Evolutionary conservation across 1,284 basidiomycete genomes (phyloP), one percentile per base, ranked within the genome.

Genomic region (Trametes pubescens): DNA sequence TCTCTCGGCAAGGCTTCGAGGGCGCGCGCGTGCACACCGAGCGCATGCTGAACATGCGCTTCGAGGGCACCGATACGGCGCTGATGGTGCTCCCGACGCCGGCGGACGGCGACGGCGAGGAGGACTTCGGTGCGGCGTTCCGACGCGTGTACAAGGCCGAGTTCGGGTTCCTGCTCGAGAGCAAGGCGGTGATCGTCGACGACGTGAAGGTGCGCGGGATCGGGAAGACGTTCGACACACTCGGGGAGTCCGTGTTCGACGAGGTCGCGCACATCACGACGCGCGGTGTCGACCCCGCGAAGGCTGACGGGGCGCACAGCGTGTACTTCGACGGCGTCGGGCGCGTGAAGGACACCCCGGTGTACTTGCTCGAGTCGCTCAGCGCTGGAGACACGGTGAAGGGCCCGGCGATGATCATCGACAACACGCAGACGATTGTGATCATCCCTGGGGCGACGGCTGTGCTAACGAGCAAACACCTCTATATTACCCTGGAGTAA

Each of bases 401-500:
- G 35, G 95, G 95, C 0, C 95, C 96, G 2, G 93, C 93, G 24
- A 90, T 96, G 84, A 88, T 97, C 65, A 92, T 98, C 69, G 95
- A 98, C 76, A 82, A 94, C 71, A 98, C 95, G 16, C 95, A 97
- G 80, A 97, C 95, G 29, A 93, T 97, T 65, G 88, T 96, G 40
- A 75, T 96, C 2, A 86, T 93, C 18, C 91, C 92, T 0, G 86
- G 83, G 8, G 86, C 91, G 47, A 85, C 77, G 72, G 90, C 86
- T 5, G 79, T 90, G 3, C 72, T 93, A 61, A 86, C 89, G 58
- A 88, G 85, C 61, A 89, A 87, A 66, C 91, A 93, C 74, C 75
- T 94, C 73, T 90, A 88, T 71, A 89, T 94, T 69, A 88, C 85
- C 1, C 70, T 91, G 56, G 77, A 81, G 40, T 75, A 61, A 59